Evolutionary conservation across 2,329 filamentous ascomycete genomes (phyloP).

Genomic region (Hymenoscyphus albidus): DNA sequence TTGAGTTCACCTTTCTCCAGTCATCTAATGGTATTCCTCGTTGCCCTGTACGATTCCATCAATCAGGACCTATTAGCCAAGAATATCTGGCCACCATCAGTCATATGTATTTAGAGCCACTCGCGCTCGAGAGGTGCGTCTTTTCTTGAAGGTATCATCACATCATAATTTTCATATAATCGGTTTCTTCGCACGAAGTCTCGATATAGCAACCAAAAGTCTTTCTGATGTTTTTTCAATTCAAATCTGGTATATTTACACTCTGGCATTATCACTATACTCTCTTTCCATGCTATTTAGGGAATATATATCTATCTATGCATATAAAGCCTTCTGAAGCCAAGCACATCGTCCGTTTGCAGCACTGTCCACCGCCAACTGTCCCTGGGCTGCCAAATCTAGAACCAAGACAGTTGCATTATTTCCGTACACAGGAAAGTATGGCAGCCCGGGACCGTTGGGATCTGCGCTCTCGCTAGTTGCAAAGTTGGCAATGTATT

Average conservation of each 20-base stretch:
- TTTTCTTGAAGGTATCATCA: not conserved
- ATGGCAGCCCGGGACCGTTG: slow-evolving; percentile 23
- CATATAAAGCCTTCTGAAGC: slow-evolving; percentile 32
- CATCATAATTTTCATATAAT: not conserved
- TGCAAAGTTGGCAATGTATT: slow-evolving; percentile 38
- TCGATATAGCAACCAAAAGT: not conserved
- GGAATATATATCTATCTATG: not conserved
- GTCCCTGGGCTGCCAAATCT: slow-evolving; percentile 17
- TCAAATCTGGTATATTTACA: not conserved
- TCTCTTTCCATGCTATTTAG: not conserved
- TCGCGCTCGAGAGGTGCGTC: not conserved
- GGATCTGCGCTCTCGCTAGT: slow-evolving; percentile 25
- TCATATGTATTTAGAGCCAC: no score
- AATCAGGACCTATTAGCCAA: no score
- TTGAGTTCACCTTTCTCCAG: no score
- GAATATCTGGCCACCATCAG: no score
- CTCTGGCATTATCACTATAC: not conserved
- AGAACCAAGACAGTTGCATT: slow-evolving; percentile 19
- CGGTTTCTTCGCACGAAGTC: not conserved
- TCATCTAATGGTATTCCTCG: no score
- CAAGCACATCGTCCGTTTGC: slow-evolving; percentile 36
- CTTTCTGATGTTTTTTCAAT: not conserved
- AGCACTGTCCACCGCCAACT: slow-evolving; percentile 22
- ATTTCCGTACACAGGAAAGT: slow-evolving; percentile 25
- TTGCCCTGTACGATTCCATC: no score